Conservation (phyloP, 805 yeast genomes). For the Ogataea sp. region DNA sequence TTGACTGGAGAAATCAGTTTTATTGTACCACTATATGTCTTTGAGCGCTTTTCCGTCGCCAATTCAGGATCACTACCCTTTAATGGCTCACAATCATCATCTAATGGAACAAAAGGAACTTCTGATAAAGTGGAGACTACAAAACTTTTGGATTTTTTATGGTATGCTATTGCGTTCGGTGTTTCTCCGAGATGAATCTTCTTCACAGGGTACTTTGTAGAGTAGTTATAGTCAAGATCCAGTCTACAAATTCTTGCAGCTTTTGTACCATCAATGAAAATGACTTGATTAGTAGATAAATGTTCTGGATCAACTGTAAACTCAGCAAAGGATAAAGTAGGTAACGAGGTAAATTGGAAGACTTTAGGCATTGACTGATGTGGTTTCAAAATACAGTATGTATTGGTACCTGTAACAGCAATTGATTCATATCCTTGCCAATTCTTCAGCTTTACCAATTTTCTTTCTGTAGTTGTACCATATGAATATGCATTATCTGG, state of each 20-base stretch:
- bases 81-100: conserved; percentile 63
- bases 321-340: conserved; percentile 59
- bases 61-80: conserved; percentile 43
- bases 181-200: conserved; percentile 49
- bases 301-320: conserved; percentile 27
- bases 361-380: conserved; percentile 56
- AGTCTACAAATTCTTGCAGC: conserved; percentile 56
- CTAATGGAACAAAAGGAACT: conserved; percentile 55
- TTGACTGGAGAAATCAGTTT: conserved; percentile 63
- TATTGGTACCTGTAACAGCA: conserved; percentile 66
- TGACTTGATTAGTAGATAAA: conserved; percentile 40
- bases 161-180: conserved; percentile 59
- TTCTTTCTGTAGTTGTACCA: conserved; percentile 64
- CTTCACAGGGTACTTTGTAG: conserved; percentile 53
- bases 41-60: conserved; percentile 42
- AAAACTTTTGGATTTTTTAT: conserved; percentile 54
- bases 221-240: conserved; percentile 39
- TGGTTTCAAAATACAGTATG: conserved; percentile 61
- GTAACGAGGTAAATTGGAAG: conserved; percentile 55
- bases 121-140: conserved; percentile 53
- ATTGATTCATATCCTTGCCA: conserved; percentile 52
- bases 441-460: conserved; percentile 49
- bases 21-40: conserved; percentile 50
- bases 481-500: conserved; percentile 69
- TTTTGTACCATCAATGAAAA: conserved; percentile 62